Percentiles rank a stretch among this genome's conserved stretches.
Conservation (phyloP, 2,329 filamentous ascomycete species). For the Lasiodiplodia sp. region DNA sequence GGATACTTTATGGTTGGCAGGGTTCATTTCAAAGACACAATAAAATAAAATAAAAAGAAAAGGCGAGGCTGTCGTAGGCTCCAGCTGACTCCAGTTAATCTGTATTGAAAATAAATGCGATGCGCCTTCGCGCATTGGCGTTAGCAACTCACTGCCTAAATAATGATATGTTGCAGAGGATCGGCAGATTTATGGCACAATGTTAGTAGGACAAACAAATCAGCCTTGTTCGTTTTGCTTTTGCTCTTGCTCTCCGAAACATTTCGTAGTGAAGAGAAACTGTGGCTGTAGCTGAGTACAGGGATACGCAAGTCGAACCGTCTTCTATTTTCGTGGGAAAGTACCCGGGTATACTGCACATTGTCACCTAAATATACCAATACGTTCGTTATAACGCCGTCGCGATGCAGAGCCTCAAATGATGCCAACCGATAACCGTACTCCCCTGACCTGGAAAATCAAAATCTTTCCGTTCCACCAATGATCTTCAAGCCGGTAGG, state of each 20-base stretch:
- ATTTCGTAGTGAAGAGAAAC: background rate
- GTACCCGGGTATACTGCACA: background rate
- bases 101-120: background rate
- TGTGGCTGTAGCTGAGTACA: background rate
- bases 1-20: background rate
- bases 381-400: conserved; percentile 7
- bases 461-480: conserved; percentile 50
- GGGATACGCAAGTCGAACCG: background rate
- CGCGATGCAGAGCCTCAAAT: conserved; percentile 2
- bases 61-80: background rate
- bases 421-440: background rate
- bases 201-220: background rate
- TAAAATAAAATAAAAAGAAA: background rate
- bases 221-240: background rate
- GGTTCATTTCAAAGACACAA: background rate
- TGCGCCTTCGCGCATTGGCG: background rate
- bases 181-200: background rate
- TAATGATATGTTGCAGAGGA: background rate
- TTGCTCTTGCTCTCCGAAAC: background rate
- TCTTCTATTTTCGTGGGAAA: background rate
- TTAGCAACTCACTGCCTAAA: background rate
- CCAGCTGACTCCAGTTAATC: background rate
- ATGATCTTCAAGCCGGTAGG: conserved; percentile 71
- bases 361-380: background rate
- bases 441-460: background rate